These are phyloP conservation scores for Saccharomyces pastorianus DNA, from an alignment of 1,139 yeast genomes.

Conservation along the genomic window DNA sequence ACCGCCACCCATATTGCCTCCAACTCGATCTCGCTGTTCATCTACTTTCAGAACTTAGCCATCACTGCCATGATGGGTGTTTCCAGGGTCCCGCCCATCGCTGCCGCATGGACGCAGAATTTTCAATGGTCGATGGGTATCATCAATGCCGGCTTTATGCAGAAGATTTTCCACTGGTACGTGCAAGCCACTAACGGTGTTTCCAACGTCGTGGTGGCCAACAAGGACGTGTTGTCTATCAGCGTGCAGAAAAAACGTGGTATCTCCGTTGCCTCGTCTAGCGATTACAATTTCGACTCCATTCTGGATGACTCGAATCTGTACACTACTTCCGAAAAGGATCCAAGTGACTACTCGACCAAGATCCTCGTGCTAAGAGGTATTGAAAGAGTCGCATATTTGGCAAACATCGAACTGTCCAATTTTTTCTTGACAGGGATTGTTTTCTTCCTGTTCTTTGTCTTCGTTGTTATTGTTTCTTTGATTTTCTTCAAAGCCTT, in stretches of 20 bases:
- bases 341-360: slow-evolving; percentile 38
- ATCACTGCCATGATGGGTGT: slow-evolving; percentile 96
- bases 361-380: slow-evolving; percentile 81
- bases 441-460: slow-evolving; percentile 71
- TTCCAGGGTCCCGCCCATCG: slow-evolving; percentile 86
- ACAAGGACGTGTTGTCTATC: slow-evolving; percentile 50
- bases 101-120: slow-evolving; percentile 97
- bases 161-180: slow-evolving; percentile 84
- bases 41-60: slow-evolving; percentile 90
- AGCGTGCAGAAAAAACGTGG: slow-evolving; percentile 53
- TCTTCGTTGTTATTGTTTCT: slow-evolving; percentile 59
- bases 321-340: slow-evolving; percentile 69
- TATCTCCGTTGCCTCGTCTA: slow-evolving; percentile 20
- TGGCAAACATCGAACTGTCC: slow-evolving; percentile 79
- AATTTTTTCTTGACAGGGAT: slow-evolving; percentile 80
- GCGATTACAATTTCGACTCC: slow-evolving; percentile 42
- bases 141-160: slow-evolving; percentile 73
- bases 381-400: slow-evolving; percentile 80
- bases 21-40: slow-evolving; percentile 83
- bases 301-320: slow-evolving; percentile 42
- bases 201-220: slow-evolving; percentile 63
- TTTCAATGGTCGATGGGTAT: slow-evolving; percentile 96
- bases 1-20: slow-evolving; percentile 97
- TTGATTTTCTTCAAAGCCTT: slow-evolving; percentile 65
- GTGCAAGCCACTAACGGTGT: slow-evolving; percentile 93